Conservation (phyloP, 169 alveolate genomes). For the Plasmodium chabaudi region DNA sequence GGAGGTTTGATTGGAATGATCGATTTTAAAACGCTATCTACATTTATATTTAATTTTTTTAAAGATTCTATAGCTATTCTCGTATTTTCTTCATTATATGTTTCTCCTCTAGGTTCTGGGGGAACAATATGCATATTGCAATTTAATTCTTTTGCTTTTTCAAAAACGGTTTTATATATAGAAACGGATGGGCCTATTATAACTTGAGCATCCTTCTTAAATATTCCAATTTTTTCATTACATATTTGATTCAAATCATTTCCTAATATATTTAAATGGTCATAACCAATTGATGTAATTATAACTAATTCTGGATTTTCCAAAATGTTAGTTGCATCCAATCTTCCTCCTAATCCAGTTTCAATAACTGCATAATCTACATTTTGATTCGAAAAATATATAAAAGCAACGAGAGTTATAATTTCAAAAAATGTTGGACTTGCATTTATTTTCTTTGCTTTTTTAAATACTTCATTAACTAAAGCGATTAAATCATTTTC, state of each 20-base stretch:
- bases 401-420: slow-evolving; percentile 79
- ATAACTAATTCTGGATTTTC: slow-evolving; percentile 85
- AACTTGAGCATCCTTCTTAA: slow-evolving; percentile 84
- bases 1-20: slow-evolving; percentile 76
- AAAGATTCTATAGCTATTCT: slow-evolving; percentile 78
- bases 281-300: slow-evolving; percentile 93
- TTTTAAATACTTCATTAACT: slow-evolving; percentile 48
- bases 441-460: slow-evolving; percentile 73
- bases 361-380: slow-evolving; percentile 93
- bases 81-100: slow-evolving; percentile 81
- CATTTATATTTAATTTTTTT: slow-evolving; percentile 39
- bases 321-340: slow-evolving; percentile 91
- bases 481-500: slow-evolving; percentile 75
- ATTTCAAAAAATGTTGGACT: slow-evolving; percentile 85
- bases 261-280: slow-evolving; percentile 92
- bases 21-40: slow-evolving; percentile 34
- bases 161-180: slow-evolving; percentile 76
- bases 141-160: slow-evolving; percentile 60
- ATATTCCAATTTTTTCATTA: slow-evolving; percentile 92
- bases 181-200: slow-evolving; percentile 91
- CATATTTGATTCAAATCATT: slow-evolving; percentile 89
- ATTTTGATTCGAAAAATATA: slow-evolving; percentile 79
- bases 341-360: slow-evolving; percentile 94
- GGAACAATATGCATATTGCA: slow-evolving; percentile 33
- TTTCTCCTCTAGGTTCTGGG: slow-evolving; percentile 74